Evolutionary conservation across 331 rosid species (phyloP).

Genomic region (Quercus lobata): DNA sequence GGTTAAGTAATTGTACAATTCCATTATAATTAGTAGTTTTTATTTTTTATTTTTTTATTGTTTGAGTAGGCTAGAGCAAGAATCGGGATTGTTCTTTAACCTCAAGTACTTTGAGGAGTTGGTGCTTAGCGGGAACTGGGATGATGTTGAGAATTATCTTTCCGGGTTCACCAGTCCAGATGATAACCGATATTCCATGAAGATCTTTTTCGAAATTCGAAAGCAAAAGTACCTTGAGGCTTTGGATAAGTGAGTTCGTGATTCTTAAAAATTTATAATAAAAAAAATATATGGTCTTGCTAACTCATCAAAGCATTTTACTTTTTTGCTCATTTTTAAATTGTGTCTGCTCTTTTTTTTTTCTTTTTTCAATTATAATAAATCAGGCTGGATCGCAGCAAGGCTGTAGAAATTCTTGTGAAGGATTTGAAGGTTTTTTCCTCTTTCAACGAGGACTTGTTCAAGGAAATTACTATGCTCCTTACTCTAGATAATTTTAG

Average conservation of each 20-base stretch:
- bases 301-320: not conserved
- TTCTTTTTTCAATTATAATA: not conserved
- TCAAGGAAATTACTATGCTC: slow-evolving; percentile 19
- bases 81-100: slow-evolving; percentile 22
- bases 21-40: not conserved
- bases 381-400: slow-evolving; percentile 15
- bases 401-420: slow-evolving; percentile 17
- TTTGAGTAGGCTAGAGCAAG: slow-evolving; percentile 20
- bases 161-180: slow-evolving; percentile 10
- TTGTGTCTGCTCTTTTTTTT: not conserved
- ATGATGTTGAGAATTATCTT: slow-evolving; percentile 19
- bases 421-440: slow-evolving; percentile 23
- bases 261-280: not conserved
- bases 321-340: not conserved
- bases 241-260: slow-evolving; percentile 16
- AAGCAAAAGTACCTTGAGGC: slow-evolving; percentile 30
- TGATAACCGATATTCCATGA: slow-evolving; percentile 17
- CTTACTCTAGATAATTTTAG: slow-evolving; percentile 18
- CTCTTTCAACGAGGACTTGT: slow-evolving; percentile 7
- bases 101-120: slow-evolving; percentile 18
- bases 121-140: slow-evolving; percentile 21
- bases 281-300: not conserved
- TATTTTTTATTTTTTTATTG: not conserved
- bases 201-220: slow-evolving; percentile 20
- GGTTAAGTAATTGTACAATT: not conserved